phyloP scores from a whole-genome alignment of 192 early-diverging fungal species.

The Gaertneriomyces sp. region DNA sequence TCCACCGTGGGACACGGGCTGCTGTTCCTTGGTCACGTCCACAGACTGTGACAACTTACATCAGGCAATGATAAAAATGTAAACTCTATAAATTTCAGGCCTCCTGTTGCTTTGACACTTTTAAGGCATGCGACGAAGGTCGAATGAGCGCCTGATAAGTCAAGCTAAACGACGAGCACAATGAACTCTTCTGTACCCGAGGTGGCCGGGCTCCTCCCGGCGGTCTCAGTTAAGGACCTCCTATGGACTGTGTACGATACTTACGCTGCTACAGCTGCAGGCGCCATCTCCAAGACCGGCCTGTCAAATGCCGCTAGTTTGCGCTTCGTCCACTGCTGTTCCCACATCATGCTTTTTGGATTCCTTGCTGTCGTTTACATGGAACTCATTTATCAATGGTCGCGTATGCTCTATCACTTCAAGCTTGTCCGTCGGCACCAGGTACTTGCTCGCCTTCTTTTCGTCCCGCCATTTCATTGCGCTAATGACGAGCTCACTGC shows the following conservation, averaged over 20 bases:
- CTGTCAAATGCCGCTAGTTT: not conserved
- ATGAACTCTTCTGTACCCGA: too few species aligned
- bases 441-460: not conserved
- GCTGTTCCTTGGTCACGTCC: too few species aligned
- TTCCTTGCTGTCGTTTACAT: slow-evolving; percentile 2
- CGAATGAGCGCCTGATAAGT: too few species aligned
- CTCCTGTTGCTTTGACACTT: too few species aligned
- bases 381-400: slow-evolving; percentile 1
- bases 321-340: not conserved
- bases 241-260: not conserved
- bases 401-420: not conserved
- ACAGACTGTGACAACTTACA: too few species aligned
- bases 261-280: not conserved
- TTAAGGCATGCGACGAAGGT: too few species aligned
- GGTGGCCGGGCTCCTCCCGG: too few species aligned
- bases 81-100: too few species aligned
- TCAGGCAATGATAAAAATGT: too few species aligned
- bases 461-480: not conserved
- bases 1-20: too few species aligned
- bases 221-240: not conserved
- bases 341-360: not conserved
- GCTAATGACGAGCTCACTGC: not conserved
- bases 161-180: too few species aligned
- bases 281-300: not conserved
- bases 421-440: not conserved